These are phyloP conservation scores for Aspergillus bertholletiae DNA, from an alignment of 495 filamentous ascomycete genomes.

Conservation along the genomic window DNA sequence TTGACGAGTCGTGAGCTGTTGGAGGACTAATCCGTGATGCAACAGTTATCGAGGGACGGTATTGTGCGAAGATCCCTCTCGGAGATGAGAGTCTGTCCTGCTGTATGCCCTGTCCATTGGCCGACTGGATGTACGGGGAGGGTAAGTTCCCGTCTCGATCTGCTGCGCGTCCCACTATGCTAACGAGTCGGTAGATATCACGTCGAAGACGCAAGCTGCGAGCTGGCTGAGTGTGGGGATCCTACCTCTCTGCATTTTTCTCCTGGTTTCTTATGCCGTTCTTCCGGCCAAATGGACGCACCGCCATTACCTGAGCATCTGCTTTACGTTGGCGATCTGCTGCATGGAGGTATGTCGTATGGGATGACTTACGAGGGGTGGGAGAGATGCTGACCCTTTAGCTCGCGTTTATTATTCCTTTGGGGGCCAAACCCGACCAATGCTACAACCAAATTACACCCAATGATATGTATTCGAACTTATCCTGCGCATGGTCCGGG, in stretches of 20 bases:
- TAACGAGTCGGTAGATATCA: conserved; percentile 50
- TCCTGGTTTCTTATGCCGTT: conserved; percentile 77
- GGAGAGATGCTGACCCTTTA: conserved; percentile 10
- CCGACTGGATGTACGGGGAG: conserved; percentile 80
- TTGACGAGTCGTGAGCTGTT: no score
- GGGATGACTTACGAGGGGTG: neutral
- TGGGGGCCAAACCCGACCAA: conserved; percentile 74
- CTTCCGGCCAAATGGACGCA: conserved; percentile 88
- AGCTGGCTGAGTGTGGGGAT: conserved; percentile 79
- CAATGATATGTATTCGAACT: conserved; percentile 80
- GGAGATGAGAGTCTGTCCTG: conserved; percentile 50
- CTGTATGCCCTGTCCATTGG: conserved; percentile 87
- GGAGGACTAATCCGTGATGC: conserved; percentile 7
- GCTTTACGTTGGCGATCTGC: conserved; percentile 68
- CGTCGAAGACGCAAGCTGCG: conserved; percentile 57
- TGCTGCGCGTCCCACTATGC: neutral
- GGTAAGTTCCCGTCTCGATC: conserved; percentile 38
- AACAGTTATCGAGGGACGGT: conserved; percentile 66
- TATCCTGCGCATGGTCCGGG: conserved; percentile 84
- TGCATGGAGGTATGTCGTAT: conserved; percentile 68
- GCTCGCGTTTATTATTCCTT: conserved; percentile 82
- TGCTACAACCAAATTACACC: conserved; percentile 91
- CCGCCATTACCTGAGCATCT: conserved; percentile 88
- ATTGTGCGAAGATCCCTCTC: conserved; percentile 52
- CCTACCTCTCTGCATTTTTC: conserved; percentile 66